Percentiles rank a stretch among this genome's conserved stretches.
Evolutionary conservation across 2,329 filamentous ascomycete species (phyloP).

Genomic region (Epichloe baconii): DNA sequence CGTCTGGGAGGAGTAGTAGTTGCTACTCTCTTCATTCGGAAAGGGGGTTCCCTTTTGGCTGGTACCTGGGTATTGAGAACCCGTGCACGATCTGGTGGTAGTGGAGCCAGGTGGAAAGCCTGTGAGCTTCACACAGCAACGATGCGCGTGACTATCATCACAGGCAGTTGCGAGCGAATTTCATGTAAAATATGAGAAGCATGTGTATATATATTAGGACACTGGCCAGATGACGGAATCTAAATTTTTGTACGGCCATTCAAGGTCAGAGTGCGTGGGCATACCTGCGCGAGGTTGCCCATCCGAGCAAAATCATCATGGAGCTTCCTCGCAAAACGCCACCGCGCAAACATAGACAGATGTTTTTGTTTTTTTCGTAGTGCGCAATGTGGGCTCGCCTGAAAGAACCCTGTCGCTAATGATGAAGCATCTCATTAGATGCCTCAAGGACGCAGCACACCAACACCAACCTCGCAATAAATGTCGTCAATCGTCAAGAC

Average conservation of each 20-base stretch:
- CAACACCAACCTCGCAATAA: neutral
- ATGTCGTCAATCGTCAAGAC: constrained; percentile 1
- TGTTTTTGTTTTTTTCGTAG: neutral
- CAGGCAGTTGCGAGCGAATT: neutral
- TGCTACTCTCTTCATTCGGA: no score
- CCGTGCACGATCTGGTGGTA: no score
- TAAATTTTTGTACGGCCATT: constrained; percentile 10
- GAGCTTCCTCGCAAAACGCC: constrained; percentile 20
- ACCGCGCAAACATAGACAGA: constrained; percentile 12
- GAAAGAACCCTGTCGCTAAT: neutral
- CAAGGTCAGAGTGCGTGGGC: constrained; percentile 5
- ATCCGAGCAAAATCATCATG: constrained; percentile 6
- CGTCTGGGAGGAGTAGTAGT: no score
- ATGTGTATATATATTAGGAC: neutral
- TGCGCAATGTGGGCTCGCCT: neutral
- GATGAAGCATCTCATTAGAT: neutral
- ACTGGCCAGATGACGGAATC: constrained; percentile 8
- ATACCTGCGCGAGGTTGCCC: neutral
- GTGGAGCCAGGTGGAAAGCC: no score
- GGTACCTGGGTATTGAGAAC: no score
- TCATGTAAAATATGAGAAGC: constrained; percentile 3
- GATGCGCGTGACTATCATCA: neutral
- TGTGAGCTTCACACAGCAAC: no score
- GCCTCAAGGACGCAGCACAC: neutral
- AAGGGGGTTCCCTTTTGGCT: no score